Conservation (phyloP, 495 filamentous ascomycete species). For the Xylaria sp. region DNA sequence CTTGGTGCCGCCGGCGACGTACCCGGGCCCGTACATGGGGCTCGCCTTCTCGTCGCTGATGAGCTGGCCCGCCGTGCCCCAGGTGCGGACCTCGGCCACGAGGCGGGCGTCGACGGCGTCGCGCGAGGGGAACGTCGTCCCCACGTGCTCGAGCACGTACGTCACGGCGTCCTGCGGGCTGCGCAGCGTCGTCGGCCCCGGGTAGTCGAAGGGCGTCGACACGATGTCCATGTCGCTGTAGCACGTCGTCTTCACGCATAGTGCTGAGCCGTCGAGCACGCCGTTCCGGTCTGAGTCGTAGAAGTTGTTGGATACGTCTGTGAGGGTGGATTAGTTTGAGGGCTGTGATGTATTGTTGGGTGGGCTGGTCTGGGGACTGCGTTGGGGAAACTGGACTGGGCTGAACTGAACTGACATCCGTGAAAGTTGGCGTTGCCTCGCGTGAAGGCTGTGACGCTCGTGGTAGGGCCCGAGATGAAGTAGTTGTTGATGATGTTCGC, state of each 20-base stretch:
- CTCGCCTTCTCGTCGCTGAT: conserved; percentile 40
- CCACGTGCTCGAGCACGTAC: conserved; percentile 33
- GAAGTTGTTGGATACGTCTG: conserved; percentile 47
- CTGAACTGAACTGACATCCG: conserved; percentile 42
- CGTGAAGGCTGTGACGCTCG: conserved; percentile 44
- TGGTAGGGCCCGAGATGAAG: conserved; percentile 51
- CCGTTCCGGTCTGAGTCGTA: conserved; percentile 47
- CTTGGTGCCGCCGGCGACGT: conserved; percentile 24
- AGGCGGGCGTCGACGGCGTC: conserved; percentile 34
- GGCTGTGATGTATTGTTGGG: not conserved
- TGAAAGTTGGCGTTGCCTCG: conserved; percentile 45
- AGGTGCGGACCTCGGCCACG: conserved; percentile 37
- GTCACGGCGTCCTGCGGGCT: conserved; percentile 32
- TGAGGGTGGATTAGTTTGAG: not conserved
- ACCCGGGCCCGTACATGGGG: conserved; percentile 27
- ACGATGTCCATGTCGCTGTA: conserved; percentile 38
- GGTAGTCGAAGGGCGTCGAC: conserved; percentile 30
- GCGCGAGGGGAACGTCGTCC: conserved; percentile 32
- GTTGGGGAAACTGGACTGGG: conserved; percentile 19
- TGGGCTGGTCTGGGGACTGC: too few species aligned
- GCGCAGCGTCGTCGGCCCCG: conserved; percentile 28
- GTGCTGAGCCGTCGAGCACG: conserved; percentile 43
- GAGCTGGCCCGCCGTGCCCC: conserved; percentile 38
- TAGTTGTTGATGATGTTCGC: conserved; percentile 53
- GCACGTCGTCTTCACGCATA: conserved; percentile 39